Evolutionary conservation across 108 stramenopile genomes (phyloP).

Genomic region (Aurantiochytrium sp.): DNA sequence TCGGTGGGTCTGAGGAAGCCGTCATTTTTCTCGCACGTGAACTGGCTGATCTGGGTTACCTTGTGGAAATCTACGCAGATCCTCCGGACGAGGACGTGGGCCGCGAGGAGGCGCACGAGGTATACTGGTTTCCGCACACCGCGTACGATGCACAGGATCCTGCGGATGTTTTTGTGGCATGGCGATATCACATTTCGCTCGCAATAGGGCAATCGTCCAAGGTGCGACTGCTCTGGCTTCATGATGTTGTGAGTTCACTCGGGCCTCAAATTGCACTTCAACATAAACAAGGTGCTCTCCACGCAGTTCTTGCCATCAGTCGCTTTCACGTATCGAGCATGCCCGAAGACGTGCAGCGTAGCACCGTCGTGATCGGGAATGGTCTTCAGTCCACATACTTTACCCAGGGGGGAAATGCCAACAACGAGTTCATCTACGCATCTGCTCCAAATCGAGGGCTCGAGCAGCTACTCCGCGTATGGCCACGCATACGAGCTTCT

Average conservation of each 20-base stretch:
- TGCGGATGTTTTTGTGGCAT: conserved; percentile 46
- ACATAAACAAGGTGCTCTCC: neutral
- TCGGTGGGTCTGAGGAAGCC: conserved; percentile 52
- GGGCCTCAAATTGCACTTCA: neutral
- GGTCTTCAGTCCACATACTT: conserved; percentile 33
- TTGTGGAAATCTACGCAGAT: conserved; percentile 38
- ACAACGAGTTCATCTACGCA: conserved; percentile 34
- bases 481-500: conserved; percentile 30
- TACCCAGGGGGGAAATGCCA: conserved; percentile 22
- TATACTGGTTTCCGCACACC: neutral
- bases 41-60: conserved; percentile 33
- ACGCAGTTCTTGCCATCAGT: conserved; percentile 26
- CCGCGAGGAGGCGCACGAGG: neutral
- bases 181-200: conserved; percentile 47
- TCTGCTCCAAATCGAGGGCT: conserved; percentile 46
- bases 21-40: conserved; percentile 39
- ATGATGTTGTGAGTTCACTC: conserved; percentile 18
- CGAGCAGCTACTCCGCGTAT: conserved; percentile 7
- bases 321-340: conserved; percentile 23
- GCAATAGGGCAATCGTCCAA: conserved; percentile 24
- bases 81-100: neutral
- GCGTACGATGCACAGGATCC: conserved; percentile 25
- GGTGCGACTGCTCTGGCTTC: conserved; percentile 40
- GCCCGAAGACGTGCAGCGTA: neutral
- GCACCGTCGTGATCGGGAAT: neutral